These are phyloP conservation scores for Cyberlindnera suaveolens DNA, from an alignment of 805 yeast species.

Conservation along the genomic window DNA sequence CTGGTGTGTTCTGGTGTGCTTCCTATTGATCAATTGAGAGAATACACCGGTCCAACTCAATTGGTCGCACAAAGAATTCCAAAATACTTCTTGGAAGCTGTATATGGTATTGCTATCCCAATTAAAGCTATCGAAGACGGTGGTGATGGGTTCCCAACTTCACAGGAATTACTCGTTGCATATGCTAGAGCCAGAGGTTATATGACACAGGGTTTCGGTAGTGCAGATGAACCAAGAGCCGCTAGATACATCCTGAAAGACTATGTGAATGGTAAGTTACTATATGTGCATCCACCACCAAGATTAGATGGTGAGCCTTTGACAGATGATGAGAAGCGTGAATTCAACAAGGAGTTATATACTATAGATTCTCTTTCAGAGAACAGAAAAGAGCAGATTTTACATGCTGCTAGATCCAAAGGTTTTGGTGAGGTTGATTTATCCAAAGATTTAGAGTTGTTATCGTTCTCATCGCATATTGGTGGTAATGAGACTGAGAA, in stretches of 20 bases:
- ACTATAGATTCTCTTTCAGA: constrained; percentile 61
- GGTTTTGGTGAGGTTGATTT: constrained; percentile 54
- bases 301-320: constrained; percentile 38
- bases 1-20: constrained; percentile 97
- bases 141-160: constrained; percentile 83
- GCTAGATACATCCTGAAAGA: constrained; percentile 89
- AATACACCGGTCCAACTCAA: constrained; percentile 81
- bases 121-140: constrained; percentile 77
- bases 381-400: constrained; percentile 64
- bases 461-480: constrained; percentile 77
- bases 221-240: constrained; percentile 95
- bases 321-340: constrained; percentile 44
- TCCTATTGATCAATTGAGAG: constrained; percentile 95
- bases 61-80: constrained; percentile 87
- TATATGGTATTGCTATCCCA: constrained; percentile 86
- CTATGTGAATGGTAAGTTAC: constrained; percentile 85
- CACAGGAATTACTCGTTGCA: constrained; percentile 82
- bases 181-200: constrained; percentile 96
- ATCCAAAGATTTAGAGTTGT: constrained; percentile 58
- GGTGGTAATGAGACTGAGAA: constrained; percentile 40
- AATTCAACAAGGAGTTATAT: constrained; percentile 74
- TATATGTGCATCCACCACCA: constrained; percentile 89
- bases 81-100: constrained; percentile 79
- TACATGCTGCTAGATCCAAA: constrained; percentile 53
- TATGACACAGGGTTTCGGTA: constrained; percentile 95